Base-by-base conservation (phyloP, 2,329 filamentous ascomycete genomes). In the Dactylellina cionopaga region DNA sequence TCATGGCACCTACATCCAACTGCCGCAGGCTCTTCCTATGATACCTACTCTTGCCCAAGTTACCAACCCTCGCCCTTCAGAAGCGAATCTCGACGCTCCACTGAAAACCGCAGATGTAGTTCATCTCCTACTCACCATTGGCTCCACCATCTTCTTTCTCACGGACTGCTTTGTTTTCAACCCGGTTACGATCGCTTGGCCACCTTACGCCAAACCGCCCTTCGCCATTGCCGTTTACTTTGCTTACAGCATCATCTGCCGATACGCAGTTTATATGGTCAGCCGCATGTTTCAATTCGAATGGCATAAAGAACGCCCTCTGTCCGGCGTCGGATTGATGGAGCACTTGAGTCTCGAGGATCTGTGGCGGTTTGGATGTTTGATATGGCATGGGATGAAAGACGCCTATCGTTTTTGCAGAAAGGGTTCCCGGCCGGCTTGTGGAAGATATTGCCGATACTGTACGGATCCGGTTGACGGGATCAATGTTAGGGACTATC, bases 161-260 rank as follows among this genome's bases (percentile, higher is more conserved):
- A 47, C 37, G 1, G 64, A 69, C 22, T 60, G 63, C 27, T 63
- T 63, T 25, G 15, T 51, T 3, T 52, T 68, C 39, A 58, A 60
- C 15, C 35, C 55, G 3, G 13, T 51, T 9, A 68, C 55, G 13
- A 54, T 52, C 19, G 19, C 43, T 11, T 68, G 63, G 63, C 22
- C 54, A 3, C 10, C 25, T 15, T 5, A 11, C 6, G 24, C 35
- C 9, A 58, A 60, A 29, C 24, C 37, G 0, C 37, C 19, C 1
- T 68, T 68, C 27, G n/a, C 54, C 3, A 19, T 60, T 24, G 33
- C 11, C 4, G 54, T 66, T 24, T 49, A 51, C n/a, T 4, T 44
- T 17, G 33, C 52, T 5, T 69, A 69, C 15, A 62, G 64, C 13
- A 10, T 41, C 25, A 41, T 69, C 24, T 54, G 49, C 27, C 54